Percentiles rank a stretch among this genome's conserved stretches.
Evolutionary conservation across 1,284 basidiomycete species (phyloP).

Genomic region (Paramarasmius palmivorus): DNA sequence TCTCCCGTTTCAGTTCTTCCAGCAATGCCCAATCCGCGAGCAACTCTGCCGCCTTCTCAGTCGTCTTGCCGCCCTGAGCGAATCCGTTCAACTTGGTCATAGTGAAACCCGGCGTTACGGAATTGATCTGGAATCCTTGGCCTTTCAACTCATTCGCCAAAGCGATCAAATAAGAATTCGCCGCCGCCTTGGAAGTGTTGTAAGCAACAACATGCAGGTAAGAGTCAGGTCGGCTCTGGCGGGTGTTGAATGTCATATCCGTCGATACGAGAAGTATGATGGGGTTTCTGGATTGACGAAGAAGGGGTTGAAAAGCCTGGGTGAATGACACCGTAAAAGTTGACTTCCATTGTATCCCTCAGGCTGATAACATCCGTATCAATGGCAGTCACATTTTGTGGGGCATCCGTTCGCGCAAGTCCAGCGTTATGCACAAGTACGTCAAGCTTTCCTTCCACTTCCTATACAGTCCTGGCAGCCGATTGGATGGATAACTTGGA

Average conservation of each 20-base stretch:
- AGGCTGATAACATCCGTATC: slow-evolving; percentile 34
- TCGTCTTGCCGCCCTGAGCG: slow-evolving; percentile 34
- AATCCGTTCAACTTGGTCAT: slow-evolving; percentile 42
- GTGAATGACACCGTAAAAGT: slow-evolving; percentile 39
- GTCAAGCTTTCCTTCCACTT: slow-evolving; percentile 43
- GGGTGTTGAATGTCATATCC: slow-evolving; percentile 61
- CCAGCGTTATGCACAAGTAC: slow-evolving; percentile 53
- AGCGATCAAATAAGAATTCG: slow-evolving; percentile 17
- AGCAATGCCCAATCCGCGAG: slow-evolving; percentile 38
- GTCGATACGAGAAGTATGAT: slow-evolving; percentile 34
- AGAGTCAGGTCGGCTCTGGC: slow-evolving; percentile 12
- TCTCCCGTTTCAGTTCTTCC: slow-evolving; percentile 28
- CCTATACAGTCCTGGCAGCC: slow-evolving; percentile 36
- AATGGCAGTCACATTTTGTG: slow-evolving; percentile 34
- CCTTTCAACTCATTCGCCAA: slow-evolving; percentile 17
- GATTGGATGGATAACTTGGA: slow-evolving; percentile 32
- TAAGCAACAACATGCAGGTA: slow-evolving; percentile 15
- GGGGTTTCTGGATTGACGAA: slow-evolving; percentile 21
- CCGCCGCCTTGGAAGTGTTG: slow-evolving; percentile 19
- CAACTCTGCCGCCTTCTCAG: slow-evolving; percentile 32
- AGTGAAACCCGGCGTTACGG: slow-evolving; percentile 41
- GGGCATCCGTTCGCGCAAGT: slow-evolving; percentile 28
- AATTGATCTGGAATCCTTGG: slow-evolving; percentile 32
- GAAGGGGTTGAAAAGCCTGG: slow-evolving; percentile 34
- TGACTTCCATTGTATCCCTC: slow-evolving; percentile 37